Percentiles rank a stretch among this genome's conserved stretches.
Evolutionary conservation across 2,329 filamentous ascomycete genomes (phyloP).

Genomic region (Pestalotiopsis sp.): DNA sequence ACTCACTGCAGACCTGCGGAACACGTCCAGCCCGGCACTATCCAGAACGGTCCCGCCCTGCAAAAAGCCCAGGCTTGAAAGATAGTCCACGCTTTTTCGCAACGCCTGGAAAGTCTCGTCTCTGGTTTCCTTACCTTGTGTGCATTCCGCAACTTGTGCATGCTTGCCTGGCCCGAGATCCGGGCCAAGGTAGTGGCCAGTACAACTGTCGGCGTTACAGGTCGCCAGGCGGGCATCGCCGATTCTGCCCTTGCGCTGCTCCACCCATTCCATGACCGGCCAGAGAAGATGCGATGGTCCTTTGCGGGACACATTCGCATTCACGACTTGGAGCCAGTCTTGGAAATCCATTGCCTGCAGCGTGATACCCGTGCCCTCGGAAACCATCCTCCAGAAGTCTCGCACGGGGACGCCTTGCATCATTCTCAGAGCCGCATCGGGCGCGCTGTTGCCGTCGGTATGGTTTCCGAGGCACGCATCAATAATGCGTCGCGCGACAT

Average conservation of each 20-base stretch:
- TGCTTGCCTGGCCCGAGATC: background rate
- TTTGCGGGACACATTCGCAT: background rate
- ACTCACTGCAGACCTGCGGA: background rate
- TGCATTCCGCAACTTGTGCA: background rate
- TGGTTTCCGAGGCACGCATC: conserved; percentile 2
- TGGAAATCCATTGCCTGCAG: background rate
- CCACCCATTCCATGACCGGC: conserved; percentile 9
- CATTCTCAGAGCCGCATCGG: background rate
- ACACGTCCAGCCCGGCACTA: background rate
- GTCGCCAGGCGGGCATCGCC: background rate
- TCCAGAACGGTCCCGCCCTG: background rate
- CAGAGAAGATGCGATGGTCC: conserved; percentile 1
- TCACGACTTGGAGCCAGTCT: background rate
- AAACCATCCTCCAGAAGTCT: background rate
- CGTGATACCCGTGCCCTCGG: background rate
- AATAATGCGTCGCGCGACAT: background rate
- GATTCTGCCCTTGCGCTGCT: conserved; percentile 5
- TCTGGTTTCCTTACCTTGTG: background rate
- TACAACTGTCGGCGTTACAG: background rate
- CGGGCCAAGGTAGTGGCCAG: background rate
- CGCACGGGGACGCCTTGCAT: conserved; percentile 4
- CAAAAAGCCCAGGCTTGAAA: background rate
- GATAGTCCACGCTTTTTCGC: background rate
- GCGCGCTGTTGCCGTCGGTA: background rate
- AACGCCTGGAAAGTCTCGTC: background rate